These are phyloP conservation scores for Tulasnella calospora DNA, from an alignment of 768 basidiomycete genomes.

Conservation along the genomic window DNA sequence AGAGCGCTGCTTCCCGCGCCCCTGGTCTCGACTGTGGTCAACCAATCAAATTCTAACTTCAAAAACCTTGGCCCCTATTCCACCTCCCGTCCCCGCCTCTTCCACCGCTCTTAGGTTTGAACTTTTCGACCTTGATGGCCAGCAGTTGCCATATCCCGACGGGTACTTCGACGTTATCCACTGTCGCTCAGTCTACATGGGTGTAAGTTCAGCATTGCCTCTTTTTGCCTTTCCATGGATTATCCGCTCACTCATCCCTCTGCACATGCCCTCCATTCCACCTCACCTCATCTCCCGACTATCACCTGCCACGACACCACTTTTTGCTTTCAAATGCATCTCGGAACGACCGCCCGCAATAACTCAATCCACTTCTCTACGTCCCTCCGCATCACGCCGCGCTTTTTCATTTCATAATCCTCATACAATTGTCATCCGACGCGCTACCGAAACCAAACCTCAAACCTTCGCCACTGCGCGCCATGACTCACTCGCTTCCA, in stretches of 20 bases:
- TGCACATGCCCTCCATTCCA: slow-evolving; percentile 23
- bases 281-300: slow-evolving; percentile 26
- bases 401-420: slow-evolving; percentile 8
- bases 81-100: neutral
- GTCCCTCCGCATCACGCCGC: slow-evolving; percentile 1
- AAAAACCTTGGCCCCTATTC: slow-evolving; percentile 13
- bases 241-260: slow-evolving; percentile 10
- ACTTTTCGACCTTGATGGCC: slow-evolving; percentile 54
- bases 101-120: slow-evolving; percentile 49
- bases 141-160: slow-evolving; percentile 58
- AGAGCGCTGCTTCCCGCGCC: slow-evolving; percentile 18
- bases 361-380: neutral
- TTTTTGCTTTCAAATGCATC: neutral
- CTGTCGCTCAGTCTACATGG: slow-evolving; percentile 62
- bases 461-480: neutral
- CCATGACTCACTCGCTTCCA: slow-evolving; percentile 20
- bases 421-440: neutral
- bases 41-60: slow-evolving; percentile 12
- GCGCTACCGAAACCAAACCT: neutral
- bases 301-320: slow-evolving; percentile 13
- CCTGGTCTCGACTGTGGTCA: neutral
- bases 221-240: slow-evolving; percentile 17
- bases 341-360: neutral
- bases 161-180: slow-evolving; percentile 64
- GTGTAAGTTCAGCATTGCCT: slow-evolving; percentile 42